phyloP scores from a whole-genome alignment of 2,329 filamentous ascomycete genomes.

The Trematosphaeria pertusa region DNA sequence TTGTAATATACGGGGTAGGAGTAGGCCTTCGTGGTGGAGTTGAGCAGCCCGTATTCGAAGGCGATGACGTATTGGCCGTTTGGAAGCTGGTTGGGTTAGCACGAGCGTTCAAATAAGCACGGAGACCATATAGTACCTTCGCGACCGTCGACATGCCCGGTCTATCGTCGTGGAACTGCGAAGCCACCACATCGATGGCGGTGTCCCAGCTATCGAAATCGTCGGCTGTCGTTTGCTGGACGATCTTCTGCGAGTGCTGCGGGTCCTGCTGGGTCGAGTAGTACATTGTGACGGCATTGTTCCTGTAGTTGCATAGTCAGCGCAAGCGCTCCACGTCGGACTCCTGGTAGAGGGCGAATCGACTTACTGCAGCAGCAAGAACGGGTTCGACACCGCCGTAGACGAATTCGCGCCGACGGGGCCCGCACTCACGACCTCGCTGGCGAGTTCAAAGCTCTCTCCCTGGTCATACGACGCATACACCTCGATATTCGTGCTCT shows the following conservation, averaged over 20 bases:
- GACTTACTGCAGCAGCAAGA: slow-evolving; percentile 23
- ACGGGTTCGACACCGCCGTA: slow-evolving; percentile 24
- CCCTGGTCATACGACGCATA: slow-evolving; percentile 24
- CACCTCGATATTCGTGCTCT: slow-evolving; percentile 28
- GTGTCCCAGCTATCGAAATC: slow-evolving; percentile 23
- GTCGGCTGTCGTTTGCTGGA: slow-evolving; percentile 21
- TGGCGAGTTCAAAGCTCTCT: slow-evolving; percentile 21
- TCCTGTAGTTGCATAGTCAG: slow-evolving; percentile 13
- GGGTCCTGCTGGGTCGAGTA: slow-evolving; percentile 25
- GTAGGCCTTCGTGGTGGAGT: slow-evolving; percentile 6
- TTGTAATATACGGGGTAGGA: slow-evolving; percentile 24
- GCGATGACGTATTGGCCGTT: slow-evolving; percentile 26
- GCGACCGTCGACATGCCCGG: slow-evolving; percentile 20
- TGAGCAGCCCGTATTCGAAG: slow-evolving; percentile 16
- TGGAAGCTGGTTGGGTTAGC: slow-evolving; percentile 20
- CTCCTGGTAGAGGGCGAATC: too few species aligned
- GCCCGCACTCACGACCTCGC: slow-evolving; percentile 21
- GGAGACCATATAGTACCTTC: too few species aligned
- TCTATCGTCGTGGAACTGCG: slow-evolving; percentile 11
- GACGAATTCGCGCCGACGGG: slow-evolving; percentile 11
- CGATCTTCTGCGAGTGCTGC: slow-evolving; percentile 25
- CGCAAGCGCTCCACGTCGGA: too few species aligned
- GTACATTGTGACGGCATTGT: slow-evolving; percentile 24
- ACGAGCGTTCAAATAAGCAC: too few species aligned
- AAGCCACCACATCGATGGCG: slow-evolving; percentile 21